Percentiles rank a stretch among this genome's conserved stretches.
These are phyloP conservation scores for Termitomyces sp. DNA, from an alignment of 768 basidiomycete species.

Conservation along the genomic window DNA sequence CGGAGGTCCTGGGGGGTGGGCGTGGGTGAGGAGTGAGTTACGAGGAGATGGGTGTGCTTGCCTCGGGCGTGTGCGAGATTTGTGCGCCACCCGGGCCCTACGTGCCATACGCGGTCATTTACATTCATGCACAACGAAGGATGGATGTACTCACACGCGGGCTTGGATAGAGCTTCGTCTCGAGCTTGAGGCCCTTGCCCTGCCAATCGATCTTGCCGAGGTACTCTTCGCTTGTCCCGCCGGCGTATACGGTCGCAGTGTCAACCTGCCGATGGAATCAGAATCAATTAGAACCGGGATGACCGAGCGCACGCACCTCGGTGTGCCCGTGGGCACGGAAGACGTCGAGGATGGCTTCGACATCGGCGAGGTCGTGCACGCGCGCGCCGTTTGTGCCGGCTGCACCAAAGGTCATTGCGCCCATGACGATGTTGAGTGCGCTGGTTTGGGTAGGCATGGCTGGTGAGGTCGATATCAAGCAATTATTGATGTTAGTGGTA, in stretches of 20 bases:
- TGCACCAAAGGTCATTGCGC: constrained; percentile 42
- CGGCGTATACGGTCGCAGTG: constrained; percentile 33
- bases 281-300: constrained; percentile 11
- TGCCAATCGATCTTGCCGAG: constrained; percentile 47
- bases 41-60: not conserved
- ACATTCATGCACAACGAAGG: not conserved
- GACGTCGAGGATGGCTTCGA: constrained; percentile 42
- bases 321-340: constrained; percentile 52
- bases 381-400: constrained; percentile 33
- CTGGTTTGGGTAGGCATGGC: constrained; percentile 25
- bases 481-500: too few species aligned
- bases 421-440: constrained; percentile 45
- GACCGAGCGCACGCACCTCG: not conserved
- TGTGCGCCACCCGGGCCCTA: not conserved
- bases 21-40: not conserved
- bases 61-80: constrained; percentile 27
- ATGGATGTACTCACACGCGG: constrained; percentile 13
- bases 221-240: constrained; percentile 47
- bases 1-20: constrained; percentile 33
- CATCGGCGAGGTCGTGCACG: too few species aligned
- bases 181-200: constrained; percentile 44
- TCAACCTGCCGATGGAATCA: too few species aligned
- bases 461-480: too few species aligned
- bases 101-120: too few species aligned
- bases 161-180: constrained; percentile 53